A percentile compares a stretch with the other conserved stretches of the same genome.
Evolutionary conservation across 192 early-diverging fungal species (phyloP).

Genomic region (Umbelopsis isabellina): DNA sequence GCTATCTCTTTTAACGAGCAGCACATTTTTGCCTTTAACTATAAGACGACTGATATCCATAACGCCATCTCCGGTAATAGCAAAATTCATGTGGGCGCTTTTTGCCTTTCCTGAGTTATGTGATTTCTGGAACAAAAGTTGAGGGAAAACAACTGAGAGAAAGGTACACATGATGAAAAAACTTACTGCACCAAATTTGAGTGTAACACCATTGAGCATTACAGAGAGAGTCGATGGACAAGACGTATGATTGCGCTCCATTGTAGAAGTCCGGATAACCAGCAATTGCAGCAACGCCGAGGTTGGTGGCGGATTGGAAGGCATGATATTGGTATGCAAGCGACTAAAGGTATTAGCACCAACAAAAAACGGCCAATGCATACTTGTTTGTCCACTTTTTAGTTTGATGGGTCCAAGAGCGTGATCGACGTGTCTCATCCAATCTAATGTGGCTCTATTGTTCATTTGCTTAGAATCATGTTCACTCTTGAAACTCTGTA

Average conservation of each 20-base stretch:
- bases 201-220: neutral
- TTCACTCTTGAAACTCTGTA: neutral
- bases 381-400: neutral
- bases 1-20: neutral
- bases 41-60: constrained; percentile 3
- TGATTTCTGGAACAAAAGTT: neutral
- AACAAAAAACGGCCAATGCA: neutral
- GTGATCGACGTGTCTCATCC: neutral
- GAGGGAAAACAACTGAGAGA: neutral
- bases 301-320: neutral
- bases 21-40: constrained; percentile 1
- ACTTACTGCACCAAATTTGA: neutral
- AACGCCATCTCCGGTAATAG: neutral
- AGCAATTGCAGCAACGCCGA: neutral
- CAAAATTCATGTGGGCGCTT: neutral
- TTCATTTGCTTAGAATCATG: neutral
- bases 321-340: neutral
- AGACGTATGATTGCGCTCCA: neutral
- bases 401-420: constrained; percentile 3
- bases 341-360: constrained; percentile 8
- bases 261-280: neutral
- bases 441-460: neutral
- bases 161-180: neutral
- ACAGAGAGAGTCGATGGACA: neutral
- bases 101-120: neutral